Base-by-base conservation (phyloP, 257 asterid genomes). In the Capsicum rhomboideum region DNA sequence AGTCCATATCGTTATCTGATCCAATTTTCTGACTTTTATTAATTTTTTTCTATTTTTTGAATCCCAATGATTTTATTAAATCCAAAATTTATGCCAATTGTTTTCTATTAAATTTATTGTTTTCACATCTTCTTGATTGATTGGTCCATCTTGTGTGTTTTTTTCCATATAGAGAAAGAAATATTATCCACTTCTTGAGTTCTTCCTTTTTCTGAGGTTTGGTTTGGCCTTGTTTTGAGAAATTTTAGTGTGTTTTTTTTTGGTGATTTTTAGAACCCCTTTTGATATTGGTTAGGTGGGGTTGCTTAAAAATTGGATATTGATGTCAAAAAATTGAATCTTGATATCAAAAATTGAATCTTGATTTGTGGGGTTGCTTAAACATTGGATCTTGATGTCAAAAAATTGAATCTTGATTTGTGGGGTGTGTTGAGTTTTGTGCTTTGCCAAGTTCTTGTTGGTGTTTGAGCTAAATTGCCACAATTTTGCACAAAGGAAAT, bases 1-100 rank as follows among this genome's bases (percentile, higher is more conserved):
- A 46, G 26, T 61, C 78, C 84, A 63, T 44, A 82, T 82, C 78
- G 78, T 61, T 82, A 82, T 61, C 78, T 82, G 78, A 64, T 63
- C 84, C 50, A 63, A 34, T 63, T 14, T 63, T 82, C 14, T 16
- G 84, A 61, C 46, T 20, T 63, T 44, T 34, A 2, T 34, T 34
- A 2, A 34, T 34, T 34, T 23, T 34, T 10, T 34, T 9, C 21
- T 17, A 6, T 74, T 68, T 72, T 75, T 6, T 49, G 31, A 64
- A 37, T 82, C 84, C 84, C 84, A 0, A 63, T 40, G 78, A 14
- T 46, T 42, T 40, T 21, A 82, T 46, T 52, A 49, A 44, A 44
- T 46, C 58, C 40, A 72, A 34, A 34, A 67, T 72, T 29, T 72
- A 3, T 72, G n/a, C 56, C 54, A 40, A 67, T 46, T 46, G 21